Conservation (phyloP, 2,329 filamentous ascomycete species). For the Teratosphaeria viscida region DNA sequence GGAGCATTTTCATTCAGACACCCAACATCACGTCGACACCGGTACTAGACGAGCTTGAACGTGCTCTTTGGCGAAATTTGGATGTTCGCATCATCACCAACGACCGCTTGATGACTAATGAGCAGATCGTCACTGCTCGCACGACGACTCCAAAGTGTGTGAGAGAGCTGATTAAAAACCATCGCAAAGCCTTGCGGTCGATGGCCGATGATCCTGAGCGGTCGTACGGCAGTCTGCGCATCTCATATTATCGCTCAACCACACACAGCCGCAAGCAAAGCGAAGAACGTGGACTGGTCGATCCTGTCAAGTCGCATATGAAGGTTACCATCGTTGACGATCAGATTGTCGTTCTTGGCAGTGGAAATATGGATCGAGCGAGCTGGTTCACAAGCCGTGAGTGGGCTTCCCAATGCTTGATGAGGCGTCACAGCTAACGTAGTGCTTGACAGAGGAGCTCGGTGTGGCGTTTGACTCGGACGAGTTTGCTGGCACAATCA, state of each 20-base stretch:
- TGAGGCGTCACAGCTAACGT: neutral
- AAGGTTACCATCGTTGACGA: slow-evolving; percentile 68
- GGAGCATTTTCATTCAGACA: slow-evolving; percentile 58
- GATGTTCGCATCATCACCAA: slow-evolving; percentile 41
- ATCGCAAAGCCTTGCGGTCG: slow-evolving; percentile 22
- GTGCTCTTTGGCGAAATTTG: slow-evolving; percentile 55
- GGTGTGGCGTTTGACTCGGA: slow-evolving; percentile 1
- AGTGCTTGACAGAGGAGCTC: neutral
- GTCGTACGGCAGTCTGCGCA: slow-evolving; percentile 39
- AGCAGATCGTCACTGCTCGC: slow-evolving; percentile 70
- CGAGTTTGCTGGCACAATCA: neutral
- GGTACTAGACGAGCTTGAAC: slow-evolving; percentile 51
- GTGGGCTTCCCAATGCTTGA: slow-evolving; percentile 48
- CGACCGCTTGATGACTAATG: slow-evolving; percentile 42
- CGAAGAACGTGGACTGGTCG: slow-evolving; percentile 29
- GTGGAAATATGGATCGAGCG: slow-evolving; percentile 74
- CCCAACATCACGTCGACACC: slow-evolving; percentile 65
- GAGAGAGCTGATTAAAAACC: slow-evolving; percentile 46
- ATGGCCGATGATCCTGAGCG: slow-evolving; percentile 12
- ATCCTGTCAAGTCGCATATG: slow-evolving; percentile 65
- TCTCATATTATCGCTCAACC: slow-evolving; percentile 45
- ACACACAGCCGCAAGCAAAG: neutral
- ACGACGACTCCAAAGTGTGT: slow-evolving; percentile 61
- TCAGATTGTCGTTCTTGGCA: slow-evolving; percentile 59
- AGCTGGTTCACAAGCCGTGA: slow-evolving; percentile 85